A percentile compares a stretch with the other conserved stretches of the same genome.
Conservation (phyloP, 2,329 filamentous ascomycete genomes). For the Arthrobotrys pseudoclavata region DNA sequence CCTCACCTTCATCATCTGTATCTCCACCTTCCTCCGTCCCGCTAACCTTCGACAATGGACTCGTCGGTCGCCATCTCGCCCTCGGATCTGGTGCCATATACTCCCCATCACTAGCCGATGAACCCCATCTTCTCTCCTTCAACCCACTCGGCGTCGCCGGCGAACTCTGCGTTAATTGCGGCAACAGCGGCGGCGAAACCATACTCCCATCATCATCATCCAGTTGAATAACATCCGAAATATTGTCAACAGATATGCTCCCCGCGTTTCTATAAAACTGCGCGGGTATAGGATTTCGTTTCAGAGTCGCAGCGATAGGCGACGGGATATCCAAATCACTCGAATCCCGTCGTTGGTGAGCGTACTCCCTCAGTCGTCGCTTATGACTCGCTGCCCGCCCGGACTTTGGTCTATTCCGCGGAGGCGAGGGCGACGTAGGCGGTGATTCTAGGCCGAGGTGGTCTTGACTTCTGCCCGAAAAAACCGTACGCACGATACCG, state of each 20-base stretch:
- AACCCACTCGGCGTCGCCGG: conserved; percentile 61
- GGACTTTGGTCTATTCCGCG: conserved; percentile 21
- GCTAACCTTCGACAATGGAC: conserved; percentile 42
- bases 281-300: conserved; percentile 29
- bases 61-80: conserved; percentile 56
- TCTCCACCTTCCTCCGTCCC: conserved; percentile 11
- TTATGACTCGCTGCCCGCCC: conserved; percentile 23
- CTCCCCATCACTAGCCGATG: conserved; percentile 56
- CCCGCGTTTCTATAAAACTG: conserved; percentile 43
- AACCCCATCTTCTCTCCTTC: conserved; percentile 53
- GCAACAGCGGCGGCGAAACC: conserved; percentile 31
- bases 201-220: conserved; percentile 30
- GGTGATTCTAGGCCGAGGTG: conserved; percentile 59
- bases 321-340: conserved; percentile 47
- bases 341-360: conserved; percentile 51
- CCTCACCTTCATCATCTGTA: conserved; percentile 41
- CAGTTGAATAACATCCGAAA: conserved; percentile 29
- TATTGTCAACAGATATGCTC: conserved; percentile 19
- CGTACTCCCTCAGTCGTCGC: conserved; percentile 42
- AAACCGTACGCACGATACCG: conserved; percentile 59
- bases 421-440: conserved; percentile 56
- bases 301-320: conserved; percentile 4
- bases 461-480: conserved; percentile 51
- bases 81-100: conserved; percentile 50
- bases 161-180: conserved; percentile 59